Percentiles rank a stretch among this genome's conserved stretches.
phyloP scores from a whole-genome alignment of 2,329 filamentous ascomycete species.

The Scortechinia acanthostroma region DNA sequence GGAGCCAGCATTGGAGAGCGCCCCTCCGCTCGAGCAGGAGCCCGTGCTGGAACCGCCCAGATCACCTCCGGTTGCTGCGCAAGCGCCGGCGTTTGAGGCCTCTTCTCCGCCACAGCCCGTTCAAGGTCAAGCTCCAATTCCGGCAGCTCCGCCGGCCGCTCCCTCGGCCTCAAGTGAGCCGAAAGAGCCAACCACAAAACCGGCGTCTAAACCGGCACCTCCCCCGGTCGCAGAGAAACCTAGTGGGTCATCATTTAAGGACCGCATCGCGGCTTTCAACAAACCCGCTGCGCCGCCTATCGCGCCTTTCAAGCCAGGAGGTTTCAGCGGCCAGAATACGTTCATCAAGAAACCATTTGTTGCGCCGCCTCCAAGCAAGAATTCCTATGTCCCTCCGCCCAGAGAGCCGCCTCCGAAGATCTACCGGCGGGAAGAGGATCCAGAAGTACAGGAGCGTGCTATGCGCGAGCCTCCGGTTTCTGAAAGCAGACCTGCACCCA shows the following conservation, averaged over 20 bases:
- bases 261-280: constrained; percentile 96
- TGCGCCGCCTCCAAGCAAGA: constrained; percentile 83
- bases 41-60: constrained; percentile 17
- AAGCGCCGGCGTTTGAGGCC: constrained; percentile 24
- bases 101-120: constrained; percentile 17
- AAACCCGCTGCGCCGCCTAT: constrained; percentile 77
- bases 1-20: constrained; percentile 20
- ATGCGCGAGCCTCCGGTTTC: constrained; percentile 60
- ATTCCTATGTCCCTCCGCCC: constrained; percentile 77
- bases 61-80: constrained; percentile 24
- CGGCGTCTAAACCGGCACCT: constrained; percentile 25
- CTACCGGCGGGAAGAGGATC: constrained; percentile 83
- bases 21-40: constrained; percentile 17
- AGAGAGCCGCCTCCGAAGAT: constrained; percentile 68
- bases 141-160: constrained; percentile 15
- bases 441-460: constrained; percentile 59
- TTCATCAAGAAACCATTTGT: constrained; percentile 98
- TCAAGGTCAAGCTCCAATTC: constrained; percentile 17
- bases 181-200: constrained; percentile 30
- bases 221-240: constrained; percentile 73
- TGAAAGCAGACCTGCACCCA: constrained; percentile 56
- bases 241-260: constrained; percentile 71
- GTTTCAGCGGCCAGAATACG: constrained; percentile 42
- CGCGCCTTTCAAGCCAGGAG: constrained; percentile 79
- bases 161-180: too few species aligned